phyloP scores from a whole-genome alignment of 78 protist genomes.

The Tieghemostelium lacteum region DNA sequence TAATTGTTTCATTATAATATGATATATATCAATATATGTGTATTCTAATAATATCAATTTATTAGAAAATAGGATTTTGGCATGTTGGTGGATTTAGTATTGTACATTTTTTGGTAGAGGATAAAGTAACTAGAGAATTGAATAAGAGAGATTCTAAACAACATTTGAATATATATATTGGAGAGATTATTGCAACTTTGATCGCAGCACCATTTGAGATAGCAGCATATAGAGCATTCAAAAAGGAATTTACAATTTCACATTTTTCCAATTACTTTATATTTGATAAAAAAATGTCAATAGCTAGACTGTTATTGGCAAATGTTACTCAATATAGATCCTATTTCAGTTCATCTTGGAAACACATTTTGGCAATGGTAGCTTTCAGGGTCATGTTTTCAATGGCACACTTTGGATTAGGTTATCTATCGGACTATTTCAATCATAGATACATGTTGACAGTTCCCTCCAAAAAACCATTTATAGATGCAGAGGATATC shows the following conservation, averaged over 20 bases:
- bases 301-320: neutral
- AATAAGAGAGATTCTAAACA: neutral
- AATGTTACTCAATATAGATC: neutral
- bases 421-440: slow-evolving; percentile 15
- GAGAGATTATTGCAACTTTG: neutral
- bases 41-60: neutral
- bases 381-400: slow-evolving; percentile 6
- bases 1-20: neutral
- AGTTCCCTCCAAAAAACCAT: too few species aligned
- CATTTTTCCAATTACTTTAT: neutral
- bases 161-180: neutral
- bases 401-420: neutral
- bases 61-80: neutral
- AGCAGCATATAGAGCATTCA: neutral
- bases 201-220: slow-evolving; percentile 52
- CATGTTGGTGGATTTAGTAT: neutral
- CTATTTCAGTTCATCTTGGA: neutral
- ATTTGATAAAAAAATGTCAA: neutral
- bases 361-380: neutral
- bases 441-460: neutral
- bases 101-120: neutral
- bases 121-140: neutral
- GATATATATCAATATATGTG: neutral
- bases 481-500: too few species aligned
- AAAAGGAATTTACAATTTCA: neutral